Evolutionary conservation across 1,284 basidiomycete species (phyloP).

Genomic region (Boletellus dicymbophilus): DNA sequence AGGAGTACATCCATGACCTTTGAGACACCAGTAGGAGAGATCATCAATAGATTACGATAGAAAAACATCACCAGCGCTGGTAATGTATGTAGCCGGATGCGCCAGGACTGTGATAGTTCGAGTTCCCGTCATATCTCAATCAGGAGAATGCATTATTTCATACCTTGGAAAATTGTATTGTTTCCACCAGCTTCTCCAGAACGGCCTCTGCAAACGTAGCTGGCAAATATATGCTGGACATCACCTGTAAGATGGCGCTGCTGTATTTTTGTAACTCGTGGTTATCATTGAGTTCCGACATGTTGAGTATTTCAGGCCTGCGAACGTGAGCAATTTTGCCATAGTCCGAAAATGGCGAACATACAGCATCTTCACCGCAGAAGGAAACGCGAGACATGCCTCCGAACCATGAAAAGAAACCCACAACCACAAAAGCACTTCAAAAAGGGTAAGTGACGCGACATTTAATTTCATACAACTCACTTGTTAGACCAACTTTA

Average conservation of each 20-base stretch:
- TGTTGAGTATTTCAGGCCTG: slow-evolving; percentile 77
- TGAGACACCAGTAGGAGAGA: slow-evolving; percentile 66
- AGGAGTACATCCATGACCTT: slow-evolving; percentile 81
- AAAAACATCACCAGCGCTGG: slow-evolving; percentile 83
- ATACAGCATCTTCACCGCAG: slow-evolving; percentile 75
- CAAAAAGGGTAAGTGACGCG: slow-evolving; percentile 13
- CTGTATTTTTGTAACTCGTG: slow-evolving; percentile 74
- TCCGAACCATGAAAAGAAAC: slow-evolving; percentile 66
- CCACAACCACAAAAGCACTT: slow-evolving; percentile 84
- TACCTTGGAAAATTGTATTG: slow-evolving; percentile 72
- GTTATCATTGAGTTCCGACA: slow-evolving; percentile 82
- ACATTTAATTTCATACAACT: slow-evolving; percentile 25
- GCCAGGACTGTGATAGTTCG: slow-evolving; percentile 65
- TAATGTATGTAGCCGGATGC: slow-evolving; percentile 73
- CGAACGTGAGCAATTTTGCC: slow-evolving; percentile 8
- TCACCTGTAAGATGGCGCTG: slow-evolving; percentile 71
- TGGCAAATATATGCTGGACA: slow-evolving; percentile 70
- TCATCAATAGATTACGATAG: slow-evolving; percentile 81
- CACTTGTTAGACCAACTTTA: slow-evolving; percentile 80
- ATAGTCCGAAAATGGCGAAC: slow-evolving; percentile 30
- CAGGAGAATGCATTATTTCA: slow-evolving; percentile 12
- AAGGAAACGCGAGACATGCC: slow-evolving; percentile 71
- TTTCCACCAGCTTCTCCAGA: slow-evolving; percentile 58
- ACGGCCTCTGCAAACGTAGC: slow-evolving; percentile 62
- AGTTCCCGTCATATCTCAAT: slow-evolving; percentile 9